These are phyloP conservation scores for Penicillium janthinellum DNA, from an alignment of 2,329 filamentous ascomycete species.

Conservation along the genomic window DNA sequence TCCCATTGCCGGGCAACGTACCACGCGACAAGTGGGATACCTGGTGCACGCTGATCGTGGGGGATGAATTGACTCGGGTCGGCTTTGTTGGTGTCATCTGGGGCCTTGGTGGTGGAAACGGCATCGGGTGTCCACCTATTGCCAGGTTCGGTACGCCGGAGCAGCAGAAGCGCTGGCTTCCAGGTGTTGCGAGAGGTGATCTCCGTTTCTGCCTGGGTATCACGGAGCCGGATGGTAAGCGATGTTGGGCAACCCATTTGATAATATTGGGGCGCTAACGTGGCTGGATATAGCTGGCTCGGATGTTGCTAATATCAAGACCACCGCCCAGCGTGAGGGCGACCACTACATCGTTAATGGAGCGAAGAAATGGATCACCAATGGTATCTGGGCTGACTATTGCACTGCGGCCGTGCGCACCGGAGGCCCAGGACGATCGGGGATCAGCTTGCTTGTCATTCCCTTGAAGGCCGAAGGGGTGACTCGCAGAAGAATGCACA, in stretches of 20 bases:
- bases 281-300: slow-evolving; percentile 52
- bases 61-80: slow-evolving; percentile 58
- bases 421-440: slow-evolving; percentile 61
- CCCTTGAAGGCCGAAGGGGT: slow-evolving; percentile 68
- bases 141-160: slow-evolving; percentile 62
- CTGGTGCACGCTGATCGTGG: slow-evolving; percentile 59
- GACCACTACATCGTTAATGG: slow-evolving; percentile 65
- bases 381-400: slow-evolving; percentile 61
- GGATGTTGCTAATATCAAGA: slow-evolving; percentile 65
- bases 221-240: slow-evolving; percentile 61
- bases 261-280: slow-evolving; percentile 9
- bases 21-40: slow-evolving; percentile 55
- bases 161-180: slow-evolving; percentile 62
- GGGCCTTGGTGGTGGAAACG: slow-evolving; percentile 60
- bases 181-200: slow-evolving; percentile 59
- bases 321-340: slow-evolving; percentile 58
- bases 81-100: slow-evolving; percentile 61
- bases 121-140: slow-evolving; percentile 66
- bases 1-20: slow-evolving; percentile 50
- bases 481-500: slow-evolving; percentile 52
- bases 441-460: slow-evolving; percentile 67
- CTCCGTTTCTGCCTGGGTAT: slow-evolving; percentile 66
- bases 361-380: slow-evolving; percentile 70
- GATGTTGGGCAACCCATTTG: slow-evolving; percentile 37
- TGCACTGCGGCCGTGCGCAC: slow-evolving; percentile 62